A percentile compares a stretch with the other conserved stretches of the same genome.
These are phyloP conservation scores for Yamadazyma phyllophila DNA, from an alignment of 805 yeast genomes.

Conservation along the genomic window DNA sequence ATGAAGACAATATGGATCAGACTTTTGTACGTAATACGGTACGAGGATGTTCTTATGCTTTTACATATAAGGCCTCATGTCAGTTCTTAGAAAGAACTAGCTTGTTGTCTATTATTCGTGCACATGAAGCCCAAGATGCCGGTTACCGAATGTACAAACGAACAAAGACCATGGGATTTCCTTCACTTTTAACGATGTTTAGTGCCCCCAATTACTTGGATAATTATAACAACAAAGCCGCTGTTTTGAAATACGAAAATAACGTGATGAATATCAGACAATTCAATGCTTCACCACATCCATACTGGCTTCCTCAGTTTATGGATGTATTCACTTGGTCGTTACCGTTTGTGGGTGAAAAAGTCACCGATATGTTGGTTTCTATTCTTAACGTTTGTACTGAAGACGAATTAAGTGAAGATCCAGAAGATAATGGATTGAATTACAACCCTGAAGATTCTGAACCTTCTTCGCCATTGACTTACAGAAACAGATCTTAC, in stretches of 20 bases:
- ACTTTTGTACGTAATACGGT: conserved; percentile 64
- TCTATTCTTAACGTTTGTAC: conserved; percentile 91
- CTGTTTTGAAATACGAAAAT: conserved; percentile 86
- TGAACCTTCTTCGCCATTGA: conserved; percentile 18
- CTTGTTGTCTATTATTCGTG: conserved; percentile 81
- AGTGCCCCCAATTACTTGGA: conserved; percentile 96
- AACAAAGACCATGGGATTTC: conserved; percentile 82
- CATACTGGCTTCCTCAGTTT: conserved; percentile 94
- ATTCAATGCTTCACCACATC: conserved; percentile 90
- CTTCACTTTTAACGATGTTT: conserved; percentile 84
- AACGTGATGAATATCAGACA: conserved; percentile 94
- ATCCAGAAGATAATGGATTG: conserved; percentile 48
- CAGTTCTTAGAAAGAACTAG: conserved; percentile 76
- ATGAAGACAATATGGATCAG: conserved; percentile 42
- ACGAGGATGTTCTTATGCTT: conserved; percentile 92
- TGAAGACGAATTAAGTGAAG: conserved; percentile 87
- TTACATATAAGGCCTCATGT: conserved; percentile 78
- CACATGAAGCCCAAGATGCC: conserved; percentile 97
- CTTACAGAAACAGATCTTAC: conserved; percentile 7
- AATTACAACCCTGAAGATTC: conserved; percentile 14
- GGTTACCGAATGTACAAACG: conserved; percentile 94
- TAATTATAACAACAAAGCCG: conserved; percentile 91
- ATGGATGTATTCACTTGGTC: conserved; percentile 99
- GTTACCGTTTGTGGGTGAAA: conserved; percentile 94
- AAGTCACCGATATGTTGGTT: conserved; percentile 89